A percentile compares a stretch with the other conserved stretches of the same genome.
phyloP scores from a whole-genome alignment of 2,329 filamentous ascomycete species.

The Cladobotryum mycophilum region DNA sequence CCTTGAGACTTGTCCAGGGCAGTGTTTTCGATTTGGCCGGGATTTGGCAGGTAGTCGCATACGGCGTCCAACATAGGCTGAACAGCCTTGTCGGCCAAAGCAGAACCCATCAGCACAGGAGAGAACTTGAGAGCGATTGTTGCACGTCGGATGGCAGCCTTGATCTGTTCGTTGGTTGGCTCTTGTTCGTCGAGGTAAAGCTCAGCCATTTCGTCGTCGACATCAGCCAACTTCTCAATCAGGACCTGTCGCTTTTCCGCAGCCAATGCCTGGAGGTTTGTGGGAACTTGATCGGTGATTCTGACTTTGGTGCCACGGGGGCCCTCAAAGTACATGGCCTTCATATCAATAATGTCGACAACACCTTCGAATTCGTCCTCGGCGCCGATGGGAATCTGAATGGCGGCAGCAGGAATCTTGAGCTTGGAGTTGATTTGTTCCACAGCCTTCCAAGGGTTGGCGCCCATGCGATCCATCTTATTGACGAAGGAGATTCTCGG shows the following conservation, averaged over 20 bases:
- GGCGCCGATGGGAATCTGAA: slow-evolving; percentile 88
- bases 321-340: slow-evolving; percentile 87
- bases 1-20: slow-evolving; percentile 76
- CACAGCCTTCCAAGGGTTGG: slow-evolving; percentile 95
- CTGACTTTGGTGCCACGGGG: slow-evolving; percentile 70
- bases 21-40: slow-evolving; percentile 79
- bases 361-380: slow-evolving; percentile 92
- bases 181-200: slow-evolving; percentile 83
- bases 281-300: slow-evolving; percentile 73
- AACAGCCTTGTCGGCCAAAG: slow-evolving; percentile 86
- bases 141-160: slow-evolving; percentile 81
- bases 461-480: slow-evolving; percentile 99
- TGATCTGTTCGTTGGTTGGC: slow-evolving; percentile 77
- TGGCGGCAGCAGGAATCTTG: slow-evolving; percentile 82
- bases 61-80: slow-evolving; percentile 97
- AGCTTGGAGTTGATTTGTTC: slow-evolving; percentile 98
- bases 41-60: slow-evolving; percentile 92
- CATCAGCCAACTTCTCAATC: slow-evolving; percentile 92
- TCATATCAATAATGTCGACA: slow-evolving; percentile 88
- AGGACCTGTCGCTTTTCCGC: slow-evolving; percentile 77
- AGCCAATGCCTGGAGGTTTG: slow-evolving; percentile 67
- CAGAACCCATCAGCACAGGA: slow-evolving; percentile 93
- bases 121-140: slow-evolving; percentile 89
- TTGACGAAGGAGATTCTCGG: slow-evolving; percentile 95
- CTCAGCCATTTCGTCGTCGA: slow-evolving; percentile 96